Percentiles rank a stretch among this genome's conserved stretches.
These are phyloP conservation scores for Clonostachys sp. DNA, from an alignment of 2,329 filamentous ascomycete genomes.

Conservation along the genomic window DNA sequence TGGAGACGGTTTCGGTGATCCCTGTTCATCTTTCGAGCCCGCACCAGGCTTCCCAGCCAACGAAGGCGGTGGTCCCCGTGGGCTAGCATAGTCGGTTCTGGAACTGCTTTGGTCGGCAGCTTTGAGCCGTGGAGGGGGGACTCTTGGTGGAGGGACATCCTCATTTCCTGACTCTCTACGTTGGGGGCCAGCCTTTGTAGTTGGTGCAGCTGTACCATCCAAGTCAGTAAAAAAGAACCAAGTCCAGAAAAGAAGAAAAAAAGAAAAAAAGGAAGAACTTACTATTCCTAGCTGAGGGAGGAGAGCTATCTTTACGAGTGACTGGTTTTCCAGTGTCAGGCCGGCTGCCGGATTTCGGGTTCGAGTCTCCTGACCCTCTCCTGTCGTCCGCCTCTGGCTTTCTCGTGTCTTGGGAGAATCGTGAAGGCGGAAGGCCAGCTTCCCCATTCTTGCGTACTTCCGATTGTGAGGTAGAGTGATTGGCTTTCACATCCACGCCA, in stretches of 20 bases:
- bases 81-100: no score
- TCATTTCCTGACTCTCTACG: no score
- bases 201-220: no score
- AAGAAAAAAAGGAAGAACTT: conserved; percentile 13
- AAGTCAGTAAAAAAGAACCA: not conserved
- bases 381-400: conserved; percentile 49
- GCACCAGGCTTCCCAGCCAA: conserved; percentile 48
- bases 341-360: conserved; percentile 32
- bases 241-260: not conserved
- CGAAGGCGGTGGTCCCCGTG: no score
- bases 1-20: conserved; percentile 52
- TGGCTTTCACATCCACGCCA: not conserved
- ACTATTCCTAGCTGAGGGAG: conserved; percentile 27
- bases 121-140: not conserved
- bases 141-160: no score
- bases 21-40: conserved; percentile 38
- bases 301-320: conserved; percentile 58
- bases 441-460: conserved; percentile 29
- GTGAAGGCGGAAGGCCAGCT: conserved; percentile 25
- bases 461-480: conserved; percentile 2
- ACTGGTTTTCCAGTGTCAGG: conserved; percentile 43
- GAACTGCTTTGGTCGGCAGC: not conserved
- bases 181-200: no score
- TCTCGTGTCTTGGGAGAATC: conserved; percentile 56
- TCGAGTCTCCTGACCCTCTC: conserved; percentile 31